These are phyloP conservation scores for Emericellopsis cladophorae DNA, from an alignment of 2,329 filamentous ascomycete genomes.

Conservation along the genomic window DNA sequence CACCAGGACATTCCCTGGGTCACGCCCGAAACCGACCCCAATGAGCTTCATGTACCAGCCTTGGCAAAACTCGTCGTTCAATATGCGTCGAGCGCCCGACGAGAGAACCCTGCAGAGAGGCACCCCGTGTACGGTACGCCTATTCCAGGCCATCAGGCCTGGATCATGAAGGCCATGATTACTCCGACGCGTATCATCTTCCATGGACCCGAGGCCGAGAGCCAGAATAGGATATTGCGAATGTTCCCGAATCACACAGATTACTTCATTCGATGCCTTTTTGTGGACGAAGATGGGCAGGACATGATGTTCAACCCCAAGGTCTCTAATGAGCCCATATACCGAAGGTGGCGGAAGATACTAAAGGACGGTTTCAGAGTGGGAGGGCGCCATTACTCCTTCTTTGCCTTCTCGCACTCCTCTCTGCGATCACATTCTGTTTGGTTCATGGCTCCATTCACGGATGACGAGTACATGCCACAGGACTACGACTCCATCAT, in stretches of 20 bases:
- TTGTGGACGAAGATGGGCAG: constrained; percentile 61
- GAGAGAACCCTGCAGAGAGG: constrained; percentile 8
- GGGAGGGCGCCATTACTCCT: constrained; percentile 48
- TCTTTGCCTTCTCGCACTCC: constrained; percentile 71
- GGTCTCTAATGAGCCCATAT: constrained; percentile 32
- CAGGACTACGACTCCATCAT: constrained; percentile 31
- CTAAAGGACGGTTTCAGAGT: constrained; percentile 48
- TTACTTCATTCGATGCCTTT: constrained; percentile 57
- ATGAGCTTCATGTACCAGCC: constrained; percentile 20
- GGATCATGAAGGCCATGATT: constrained; percentile 42
- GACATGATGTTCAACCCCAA: constrained; percentile 44
- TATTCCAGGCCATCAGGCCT: constrained; percentile 26
- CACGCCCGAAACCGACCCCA: constrained; percentile 32
- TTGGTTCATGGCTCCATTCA: constrained; percentile 46
- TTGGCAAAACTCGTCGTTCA: constrained; percentile 26
- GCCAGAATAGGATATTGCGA: constrained; percentile 59
- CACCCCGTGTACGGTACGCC: constrained; percentile 11
- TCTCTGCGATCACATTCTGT: constrained; percentile 59
- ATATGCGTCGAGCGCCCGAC: constrained; percentile 24
- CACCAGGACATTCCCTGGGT: constrained; percentile 40
- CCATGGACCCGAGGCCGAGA: constrained; percentile 50
- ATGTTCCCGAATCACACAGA: constrained; percentile 46
- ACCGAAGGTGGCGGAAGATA: constrained; percentile 46
- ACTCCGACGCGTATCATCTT: constrained; percentile 47
- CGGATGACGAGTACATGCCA: constrained; percentile 14